Evolutionary conservation across 2,329 filamentous ascomycete genomes (phyloP).

Genomic region (Apiospora koreana): DNA sequence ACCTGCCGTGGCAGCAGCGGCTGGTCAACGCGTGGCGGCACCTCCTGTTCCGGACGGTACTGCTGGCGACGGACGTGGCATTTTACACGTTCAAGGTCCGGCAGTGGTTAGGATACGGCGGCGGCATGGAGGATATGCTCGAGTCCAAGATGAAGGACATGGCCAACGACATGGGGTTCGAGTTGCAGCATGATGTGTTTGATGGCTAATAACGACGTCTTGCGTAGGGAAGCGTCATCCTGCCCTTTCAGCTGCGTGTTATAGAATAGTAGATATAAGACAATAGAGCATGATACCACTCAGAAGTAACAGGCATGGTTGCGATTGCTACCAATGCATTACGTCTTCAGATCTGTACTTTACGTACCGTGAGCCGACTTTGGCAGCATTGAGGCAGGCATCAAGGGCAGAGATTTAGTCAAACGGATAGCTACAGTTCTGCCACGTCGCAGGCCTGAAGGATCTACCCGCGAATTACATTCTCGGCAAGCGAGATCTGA

Average conservation of each 20-base stretch:
- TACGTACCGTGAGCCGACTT: not conserved
- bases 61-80: constrained; percentile 75
- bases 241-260: not conserved
- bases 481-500: not conserved
- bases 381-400: not conserved
- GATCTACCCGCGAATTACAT: not conserved
- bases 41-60: constrained; percentile 76
- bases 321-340: not conserved
- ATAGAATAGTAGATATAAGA: constrained; percentile 1
- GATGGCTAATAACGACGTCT: constrained; percentile 60
- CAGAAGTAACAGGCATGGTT: not conserved
- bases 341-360: not conserved
- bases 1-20: constrained; percentile 63
- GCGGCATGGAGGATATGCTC: constrained; percentile 92
- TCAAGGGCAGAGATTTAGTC: not conserved
- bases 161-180: constrained; percentile 88
- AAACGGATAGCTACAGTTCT: not conserved
- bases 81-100: constrained; percentile 81
- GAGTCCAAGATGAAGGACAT: constrained; percentile 85
- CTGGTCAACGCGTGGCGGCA: constrained; percentile 74
- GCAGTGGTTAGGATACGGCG: constrained; percentile 74
- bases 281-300: not conserved
- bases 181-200: constrained; percentile 86
- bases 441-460: not conserved
- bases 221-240: too few relatives aligned